These are phyloP conservation scores for Alternaria brassicae DNA, from an alignment of 2,329 filamentous ascomycete genomes.

Conservation along the genomic window DNA sequence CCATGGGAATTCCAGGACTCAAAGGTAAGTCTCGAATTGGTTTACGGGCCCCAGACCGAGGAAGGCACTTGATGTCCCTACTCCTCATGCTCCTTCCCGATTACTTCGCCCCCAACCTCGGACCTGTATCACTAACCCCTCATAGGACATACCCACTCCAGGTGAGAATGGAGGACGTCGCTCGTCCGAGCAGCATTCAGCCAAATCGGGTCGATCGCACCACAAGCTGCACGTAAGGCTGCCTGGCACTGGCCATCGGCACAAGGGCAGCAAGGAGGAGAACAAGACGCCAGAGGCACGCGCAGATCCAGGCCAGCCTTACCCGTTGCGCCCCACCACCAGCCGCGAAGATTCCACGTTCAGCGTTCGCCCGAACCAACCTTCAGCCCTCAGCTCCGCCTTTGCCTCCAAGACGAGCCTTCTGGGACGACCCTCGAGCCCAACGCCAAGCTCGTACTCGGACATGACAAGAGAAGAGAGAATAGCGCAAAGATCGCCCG, in stretches of 20 bases:
- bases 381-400: constrained; percentile 56
- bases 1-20: constrained; percentile 96
- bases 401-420: constrained; percentile 59
- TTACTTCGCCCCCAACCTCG: constrained; percentile 6
- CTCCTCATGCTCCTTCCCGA: background rate
- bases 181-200: constrained; percentile 46
- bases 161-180: constrained; percentile 45
- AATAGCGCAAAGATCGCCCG: constrained; percentile 61
- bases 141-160: constrained; percentile 39
- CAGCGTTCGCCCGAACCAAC: constrained; percentile 54
- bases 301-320: constrained; percentile 51
- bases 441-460: constrained; percentile 77
- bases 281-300: constrained; percentile 43
- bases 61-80: background rate
- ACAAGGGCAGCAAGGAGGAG: constrained; percentile 72
- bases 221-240: constrained; percentile 64
- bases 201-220: constrained; percentile 63
- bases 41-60: background rate
- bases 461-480: constrained; percentile 58
- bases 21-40: constrained; percentile 62
- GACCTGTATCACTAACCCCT: constrained; percentile 22
- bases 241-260: constrained; percentile 66
- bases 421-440: constrained; percentile 75
- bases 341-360: constrained; percentile 76
- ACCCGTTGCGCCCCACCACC: constrained; percentile 71